phyloP scores from a whole-genome alignment of 805 yeast genomes.

The Wickerhamomyces alni region DNA sequence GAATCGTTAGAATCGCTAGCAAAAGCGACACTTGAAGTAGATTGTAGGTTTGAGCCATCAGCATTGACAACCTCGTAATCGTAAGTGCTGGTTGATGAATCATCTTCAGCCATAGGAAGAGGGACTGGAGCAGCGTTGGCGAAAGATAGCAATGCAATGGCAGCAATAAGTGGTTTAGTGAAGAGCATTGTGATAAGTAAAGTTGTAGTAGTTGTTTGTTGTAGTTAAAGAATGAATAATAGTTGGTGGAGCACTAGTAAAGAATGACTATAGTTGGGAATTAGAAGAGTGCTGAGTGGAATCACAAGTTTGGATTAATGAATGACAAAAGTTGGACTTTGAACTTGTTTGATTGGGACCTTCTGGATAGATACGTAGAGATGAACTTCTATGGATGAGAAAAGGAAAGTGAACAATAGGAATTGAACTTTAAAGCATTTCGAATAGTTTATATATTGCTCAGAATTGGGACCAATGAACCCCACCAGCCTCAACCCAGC shows the following conservation, averaged over 20 bases:
- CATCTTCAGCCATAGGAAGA: slow-evolving; percentile 12
- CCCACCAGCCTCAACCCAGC: no score
- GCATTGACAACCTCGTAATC: slow-evolving; percentile 22
- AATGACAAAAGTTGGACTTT: slow-evolving; percentile 23
- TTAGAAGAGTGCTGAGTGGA: slow-evolving; percentile 3
- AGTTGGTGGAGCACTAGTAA: slow-evolving; percentile 21
- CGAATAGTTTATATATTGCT: no score
- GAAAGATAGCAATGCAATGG: slow-evolving; percentile 16
- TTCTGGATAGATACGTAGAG: no score
- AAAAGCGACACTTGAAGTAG: slow-evolving; percentile 16
- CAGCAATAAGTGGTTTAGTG: slow-evolving; percentile 14
- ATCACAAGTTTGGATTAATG: slow-evolving; percentile 9
- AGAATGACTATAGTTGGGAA: slow-evolving; percentile 18
- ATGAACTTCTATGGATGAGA: no score
- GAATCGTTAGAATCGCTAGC: slow-evolving; percentile 12
- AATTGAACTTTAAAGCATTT: no score
- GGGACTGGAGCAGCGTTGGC: slow-evolving; percentile 18
- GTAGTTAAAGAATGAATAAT: slow-evolving; percentile 14
- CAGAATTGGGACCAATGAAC: no score
- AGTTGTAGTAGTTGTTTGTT: neutral
- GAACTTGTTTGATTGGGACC: neutral
- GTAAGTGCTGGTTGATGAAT: slow-evolving; percentile 13
- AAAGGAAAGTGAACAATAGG: no score
- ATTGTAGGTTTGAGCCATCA: slow-evolving; percentile 22
- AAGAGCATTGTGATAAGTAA: slow-evolving; percentile 16